phyloP scores from a whole-genome alignment of 1,284 basidiomycete species.

The Heterobasidion occidentale region DNA sequence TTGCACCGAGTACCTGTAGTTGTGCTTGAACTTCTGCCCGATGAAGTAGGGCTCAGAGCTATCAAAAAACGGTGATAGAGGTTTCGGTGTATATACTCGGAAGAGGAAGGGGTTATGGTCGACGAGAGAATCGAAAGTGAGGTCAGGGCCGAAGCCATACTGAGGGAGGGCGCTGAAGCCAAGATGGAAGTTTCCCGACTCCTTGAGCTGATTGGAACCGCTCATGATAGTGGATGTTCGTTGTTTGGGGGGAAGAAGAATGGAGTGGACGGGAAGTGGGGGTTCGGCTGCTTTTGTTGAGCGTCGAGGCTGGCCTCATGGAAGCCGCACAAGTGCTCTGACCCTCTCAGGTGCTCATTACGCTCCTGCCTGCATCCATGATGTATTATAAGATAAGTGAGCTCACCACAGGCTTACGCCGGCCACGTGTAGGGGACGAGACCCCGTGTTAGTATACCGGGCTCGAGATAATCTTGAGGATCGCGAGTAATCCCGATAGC shows the following conservation, averaged over 20 bases:
- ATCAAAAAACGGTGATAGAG: slow-evolving; percentile 42
- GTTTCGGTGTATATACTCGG: slow-evolving; percentile 68
- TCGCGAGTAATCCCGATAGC: too few species aligned
- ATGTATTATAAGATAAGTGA: background rate
- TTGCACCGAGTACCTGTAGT: slow-evolving; percentile 24
- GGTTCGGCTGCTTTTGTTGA: slow-evolving; percentile 6
- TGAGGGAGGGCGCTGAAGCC: slow-evolving; percentile 43
- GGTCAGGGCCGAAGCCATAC: slow-evolving; percentile 59
- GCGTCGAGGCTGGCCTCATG: slow-evolving; percentile 8
- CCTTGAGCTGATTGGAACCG: slow-evolving; percentile 8
- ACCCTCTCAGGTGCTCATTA: slow-evolving; percentile 1
- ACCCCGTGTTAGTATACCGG: background rate
- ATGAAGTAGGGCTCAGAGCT: slow-evolving; percentile 53
- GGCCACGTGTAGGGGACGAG: slow-evolving; percentile 7
- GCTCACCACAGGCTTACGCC: background rate
- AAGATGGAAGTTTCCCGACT: slow-evolving; percentile 12
- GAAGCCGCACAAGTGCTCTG: slow-evolving; percentile 3
- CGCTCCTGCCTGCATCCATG: slow-evolving; percentile 1
- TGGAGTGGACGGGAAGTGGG: background rate
- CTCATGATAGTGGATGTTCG: slow-evolving; percentile 6
- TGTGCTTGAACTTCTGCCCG: slow-evolving; percentile 51
- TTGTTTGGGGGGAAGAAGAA: slow-evolving; percentile 1
- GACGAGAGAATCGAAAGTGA: slow-evolving; percentile 52
- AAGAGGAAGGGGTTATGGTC: slow-evolving; percentile 65
- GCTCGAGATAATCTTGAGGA: background rate